A percentile compares a stretch with the other conserved stretches of the same genome.
Evolutionary conservation across 2,329 filamentous ascomycete genomes (phyloP).

Genomic region (Ophiostoma himal-ulmi): DNA sequence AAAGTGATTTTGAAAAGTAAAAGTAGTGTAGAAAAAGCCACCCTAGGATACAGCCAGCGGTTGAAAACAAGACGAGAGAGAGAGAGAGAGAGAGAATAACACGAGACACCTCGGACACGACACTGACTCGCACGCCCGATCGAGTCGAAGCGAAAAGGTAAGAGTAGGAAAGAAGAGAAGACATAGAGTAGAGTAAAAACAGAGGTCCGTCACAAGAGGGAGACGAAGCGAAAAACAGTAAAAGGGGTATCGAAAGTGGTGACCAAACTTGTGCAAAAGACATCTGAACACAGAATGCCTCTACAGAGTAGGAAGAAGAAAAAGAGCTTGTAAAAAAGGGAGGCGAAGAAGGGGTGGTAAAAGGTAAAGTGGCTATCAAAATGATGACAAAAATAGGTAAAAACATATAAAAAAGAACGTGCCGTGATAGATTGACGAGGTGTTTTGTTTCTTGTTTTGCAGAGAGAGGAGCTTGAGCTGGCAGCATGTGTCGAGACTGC

Average conservation of each 20-base stretch:
- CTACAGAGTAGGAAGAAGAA: conserved; percentile 20
- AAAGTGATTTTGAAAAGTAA: neutral
- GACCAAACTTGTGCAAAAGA: neutral
- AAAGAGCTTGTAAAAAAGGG: conserved; percentile 4
- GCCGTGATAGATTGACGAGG: neutral
- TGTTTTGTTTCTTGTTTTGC: neutral
- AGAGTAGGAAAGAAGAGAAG: neutral
- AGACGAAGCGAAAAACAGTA: neutral
- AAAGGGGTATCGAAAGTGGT: conserved; percentile 16
- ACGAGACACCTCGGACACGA: neutral
- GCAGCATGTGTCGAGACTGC: neutral
- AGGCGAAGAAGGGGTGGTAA: conserved; percentile 14
- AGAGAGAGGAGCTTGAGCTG: neutral
- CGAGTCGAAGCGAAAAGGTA: conserved; percentile 6
- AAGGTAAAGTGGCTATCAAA: neutral
- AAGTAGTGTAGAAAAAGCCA: neutral
- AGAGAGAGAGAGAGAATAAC: neutral
- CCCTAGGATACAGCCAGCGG: neutral
- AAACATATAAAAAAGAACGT: neutral
- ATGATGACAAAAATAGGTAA: neutral
- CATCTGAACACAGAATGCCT: neutral
- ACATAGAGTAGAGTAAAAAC: neutral
- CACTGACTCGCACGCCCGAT: conserved; percentile 10
- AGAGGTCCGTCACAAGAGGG: neutral
- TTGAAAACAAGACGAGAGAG: neutral